Evolutionary conservation across 2,329 filamentous ascomycete species (phyloP).

Genomic region (Aspergillus latus): DNA sequence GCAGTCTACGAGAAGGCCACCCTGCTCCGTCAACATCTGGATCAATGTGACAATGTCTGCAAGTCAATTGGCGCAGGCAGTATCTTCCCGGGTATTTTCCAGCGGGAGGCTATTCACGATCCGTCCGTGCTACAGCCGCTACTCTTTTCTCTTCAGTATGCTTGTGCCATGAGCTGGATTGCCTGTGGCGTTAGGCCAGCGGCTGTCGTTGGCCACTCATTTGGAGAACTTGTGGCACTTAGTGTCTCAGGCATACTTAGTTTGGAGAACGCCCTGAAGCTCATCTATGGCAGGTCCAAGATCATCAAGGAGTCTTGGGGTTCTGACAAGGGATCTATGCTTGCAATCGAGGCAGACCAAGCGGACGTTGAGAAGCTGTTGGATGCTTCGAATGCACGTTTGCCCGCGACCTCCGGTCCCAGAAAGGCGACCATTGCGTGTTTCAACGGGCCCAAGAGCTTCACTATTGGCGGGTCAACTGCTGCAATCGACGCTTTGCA

Average conservation of each 20-base stretch:
- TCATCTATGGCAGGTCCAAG: not conserved
- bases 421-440: not conserved
- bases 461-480: not conserved
- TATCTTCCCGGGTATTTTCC: not conserved
- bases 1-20: too few species aligned
- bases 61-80: too few species aligned
- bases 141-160: not conserved
- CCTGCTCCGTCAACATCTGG: too few species aligned
- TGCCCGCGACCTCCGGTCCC: not conserved
- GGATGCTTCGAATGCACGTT: not conserved
- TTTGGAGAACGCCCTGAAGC: not conserved
- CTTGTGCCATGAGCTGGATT: not conserved
- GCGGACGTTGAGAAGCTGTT: not conserved
- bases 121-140: not conserved
- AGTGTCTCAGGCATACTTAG: not conserved
- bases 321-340: not conserved
- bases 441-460: not conserved
- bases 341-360: not conserved
- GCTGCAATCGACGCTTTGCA: not conserved
- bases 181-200: not conserved
- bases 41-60: too few species aligned
- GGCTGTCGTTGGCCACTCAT: not conserved
- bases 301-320: not conserved
- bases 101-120: not conserved
- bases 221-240: not conserved